A percentile compares a stretch with the other conserved stretches of the same genome.
Conservation (phyloP, 345 rosid species). For the Eucalyptus sp. region DNA sequence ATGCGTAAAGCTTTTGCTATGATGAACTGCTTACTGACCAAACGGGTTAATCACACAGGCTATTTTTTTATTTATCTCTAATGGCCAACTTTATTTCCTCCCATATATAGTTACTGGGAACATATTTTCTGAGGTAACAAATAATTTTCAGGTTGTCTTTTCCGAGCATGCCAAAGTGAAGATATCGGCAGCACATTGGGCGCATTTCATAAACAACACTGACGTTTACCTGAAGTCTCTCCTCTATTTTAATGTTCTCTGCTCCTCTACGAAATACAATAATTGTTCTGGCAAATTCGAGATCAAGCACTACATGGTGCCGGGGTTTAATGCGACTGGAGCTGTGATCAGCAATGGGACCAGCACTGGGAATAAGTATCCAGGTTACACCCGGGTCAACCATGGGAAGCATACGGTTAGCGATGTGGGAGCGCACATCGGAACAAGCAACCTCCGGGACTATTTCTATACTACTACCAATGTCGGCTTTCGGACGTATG, state of each 20-base stretch:
- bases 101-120: not conserved
- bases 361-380: constrained; percentile 53
- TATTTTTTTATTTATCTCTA: not conserved
- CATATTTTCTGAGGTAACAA: not conserved
- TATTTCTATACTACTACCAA: constrained; percentile 79
- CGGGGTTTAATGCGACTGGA: constrained; percentile 73
- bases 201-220: constrained; percentile 50
- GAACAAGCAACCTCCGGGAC: constrained; percentile 88
- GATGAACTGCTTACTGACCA: not conserved
- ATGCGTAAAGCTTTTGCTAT: not conserved
- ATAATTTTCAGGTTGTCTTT: constrained; percentile 44
- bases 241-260: constrained; percentile 60
- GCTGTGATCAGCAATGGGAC: constrained; percentile 36
- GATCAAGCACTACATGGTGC: constrained; percentile 68
- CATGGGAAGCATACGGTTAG: constrained; percentile 78
- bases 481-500: constrained; percentile 68
- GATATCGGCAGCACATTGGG: constrained; percentile 67
- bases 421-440: constrained; percentile 55
- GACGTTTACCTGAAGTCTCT: constrained; percentile 59
- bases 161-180: constrained; percentile 73
- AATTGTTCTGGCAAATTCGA: constrained; percentile 61
- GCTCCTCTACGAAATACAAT: constrained; percentile 53
- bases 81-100: not conserved
- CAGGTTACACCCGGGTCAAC: constrained; percentile 56
- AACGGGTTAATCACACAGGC: not conserved